These are phyloP conservation scores for Kondoa malvinella DNA, from an alignment of 768 basidiomycete genomes.

Conservation along the genomic window DNA sequence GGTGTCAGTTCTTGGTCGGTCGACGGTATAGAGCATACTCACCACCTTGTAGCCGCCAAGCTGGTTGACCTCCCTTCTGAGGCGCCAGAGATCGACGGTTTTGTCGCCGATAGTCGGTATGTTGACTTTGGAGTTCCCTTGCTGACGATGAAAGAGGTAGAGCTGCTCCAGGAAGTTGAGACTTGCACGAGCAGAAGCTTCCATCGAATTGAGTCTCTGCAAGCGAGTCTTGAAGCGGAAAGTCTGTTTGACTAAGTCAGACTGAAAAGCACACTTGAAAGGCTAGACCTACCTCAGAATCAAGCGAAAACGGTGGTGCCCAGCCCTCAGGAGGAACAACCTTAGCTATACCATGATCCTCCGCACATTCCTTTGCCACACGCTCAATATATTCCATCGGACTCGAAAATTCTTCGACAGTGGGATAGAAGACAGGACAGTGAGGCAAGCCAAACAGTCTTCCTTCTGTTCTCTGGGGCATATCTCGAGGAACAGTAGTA, in stretches of 20 bases:
- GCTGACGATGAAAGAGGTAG: slow-evolving; percentile 89
- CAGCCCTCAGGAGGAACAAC: slow-evolving; percentile 81
- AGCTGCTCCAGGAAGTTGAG: slow-evolving; percentile 94
- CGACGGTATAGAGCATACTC: slow-evolving; percentile 28
- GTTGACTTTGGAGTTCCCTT: slow-evolving; percentile 56
- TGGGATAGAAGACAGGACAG: slow-evolving; percentile 77
- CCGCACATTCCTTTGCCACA: slow-evolving; percentile 46
- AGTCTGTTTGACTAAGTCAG: slow-evolving; percentile 37
- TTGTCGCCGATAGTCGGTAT: slow-evolving; percentile 88
- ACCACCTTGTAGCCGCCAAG: slow-evolving; percentile 76
- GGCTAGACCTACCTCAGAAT: slow-evolving; percentile 58
- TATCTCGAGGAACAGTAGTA: slow-evolving; percentile 20
- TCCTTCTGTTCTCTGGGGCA: slow-evolving; percentile 16
- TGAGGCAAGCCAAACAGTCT: slow-evolving; percentile 72
- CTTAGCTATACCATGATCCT: slow-evolving; percentile 79
- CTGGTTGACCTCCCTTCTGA: slow-evolving; percentile 55
- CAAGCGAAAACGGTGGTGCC: slow-evolving; percentile 90
- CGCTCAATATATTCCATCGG: slow-evolving; percentile 76
- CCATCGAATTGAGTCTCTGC: slow-evolving; percentile 86
- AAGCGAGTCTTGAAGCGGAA: slow-evolving; percentile 93
- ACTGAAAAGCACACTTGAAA: not conserved
- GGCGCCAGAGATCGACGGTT: slow-evolving; percentile 77
- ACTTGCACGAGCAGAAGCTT: slow-evolving; percentile 90
- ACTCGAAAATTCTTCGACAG: slow-evolving; percentile 77
- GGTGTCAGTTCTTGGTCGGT: slow-evolving; percentile 23